Evolutionary conservation across 1,139 yeast genomes (phyloP).

Genomic region (Scheffersomyces stambukii): DNA sequence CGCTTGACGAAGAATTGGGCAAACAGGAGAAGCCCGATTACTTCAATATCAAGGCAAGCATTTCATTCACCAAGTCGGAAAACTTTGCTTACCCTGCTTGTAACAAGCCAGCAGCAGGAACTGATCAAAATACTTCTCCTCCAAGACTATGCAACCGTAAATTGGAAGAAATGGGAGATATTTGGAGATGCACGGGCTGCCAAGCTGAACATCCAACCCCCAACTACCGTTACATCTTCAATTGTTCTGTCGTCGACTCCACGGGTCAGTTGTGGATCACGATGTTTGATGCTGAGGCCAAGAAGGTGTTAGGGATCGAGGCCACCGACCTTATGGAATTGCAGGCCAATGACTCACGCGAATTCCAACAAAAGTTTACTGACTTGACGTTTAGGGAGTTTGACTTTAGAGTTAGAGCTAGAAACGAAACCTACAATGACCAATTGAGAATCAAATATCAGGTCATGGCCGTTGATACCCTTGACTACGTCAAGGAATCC

Average conservation of each 20-base stretch:
- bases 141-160: conserved; percentile 65
- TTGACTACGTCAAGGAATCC: conserved; percentile 62
- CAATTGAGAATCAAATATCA: conserved; percentile 73
- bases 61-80: conserved; percentile 68
- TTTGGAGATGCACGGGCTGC: conserved; percentile 95
- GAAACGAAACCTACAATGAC: conserved; percentile 81
- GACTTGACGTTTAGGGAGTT: conserved; percentile 64
- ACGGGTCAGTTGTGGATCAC: conserved; percentile 87
- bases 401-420: conserved; percentile 73
- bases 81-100: conserved; percentile 93
- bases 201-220: conserved; percentile 66
- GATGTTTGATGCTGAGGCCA: conserved; percentile 82
- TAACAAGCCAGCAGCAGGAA: conserved; percentile 34
- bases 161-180: conserved; percentile 65
- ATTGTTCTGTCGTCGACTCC: conserved; percentile 67
- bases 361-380: conserved; percentile 46
- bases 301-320: conserved; percentile 56
- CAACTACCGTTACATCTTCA: conserved; percentile 71
- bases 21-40: conserved; percentile 73
- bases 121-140: conserved; percentile 14
- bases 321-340: conserved; percentile 64
- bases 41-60: conserved; percentile 69
- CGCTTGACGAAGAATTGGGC: conserved; percentile 69
- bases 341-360: conserved; percentile 41
- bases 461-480: conserved; percentile 48